Percentiles rank a stretch among this genome's conserved stretches.
Evolutionary conservation across 306 rosid species (phyloP).

Genomic region (Mimosa bimucronata): DNA sequence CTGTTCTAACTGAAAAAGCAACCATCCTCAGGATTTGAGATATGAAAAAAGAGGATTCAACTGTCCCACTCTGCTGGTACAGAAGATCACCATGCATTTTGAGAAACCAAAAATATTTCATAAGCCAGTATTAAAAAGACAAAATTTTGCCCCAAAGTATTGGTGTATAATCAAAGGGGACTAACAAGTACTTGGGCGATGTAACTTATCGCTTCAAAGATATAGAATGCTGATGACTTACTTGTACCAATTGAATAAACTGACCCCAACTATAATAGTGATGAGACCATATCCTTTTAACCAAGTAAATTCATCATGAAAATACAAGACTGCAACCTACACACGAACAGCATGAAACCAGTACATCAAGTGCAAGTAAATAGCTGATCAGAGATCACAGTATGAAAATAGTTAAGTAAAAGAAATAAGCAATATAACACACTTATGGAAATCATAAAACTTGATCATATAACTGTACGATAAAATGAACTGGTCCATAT

Average conservation of each 20-base stretch:
- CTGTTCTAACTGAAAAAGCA: background rate
- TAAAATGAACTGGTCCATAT: background rate
- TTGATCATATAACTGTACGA: conserved; percentile 2
- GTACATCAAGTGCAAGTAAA: conserved; percentile 34
- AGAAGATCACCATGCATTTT: background rate
- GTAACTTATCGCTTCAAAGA: conserved; percentile 22
- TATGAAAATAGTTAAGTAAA: conserved; percentile 22
- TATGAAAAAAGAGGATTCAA: background rate
- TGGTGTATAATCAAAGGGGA: conserved; percentile 26
- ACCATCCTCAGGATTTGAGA: background rate
- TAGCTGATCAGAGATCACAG: conserved; percentile 8
- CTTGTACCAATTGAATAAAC: conserved; percentile 98
- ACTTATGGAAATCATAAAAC: background rate
- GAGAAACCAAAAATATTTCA: background rate
- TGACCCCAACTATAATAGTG: conserved; percentile 80
- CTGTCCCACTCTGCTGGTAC: background rate
- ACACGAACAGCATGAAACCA: conserved; percentile 35
- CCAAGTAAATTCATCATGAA: conserved; percentile 85
- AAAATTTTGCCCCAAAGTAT: background rate
- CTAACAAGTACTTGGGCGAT: background rate
- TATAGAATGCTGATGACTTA: conserved; percentile 51
- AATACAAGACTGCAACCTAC: conserved; percentile 93
- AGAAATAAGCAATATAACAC: conserved; percentile 8
- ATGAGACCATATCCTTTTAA: conserved; percentile 85
- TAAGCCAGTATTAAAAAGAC: background rate